These are phyloP conservation scores for Ogataea kodamae DNA, from an alignment of 805 yeast genomes.

Conservation along the genomic window DNA sequence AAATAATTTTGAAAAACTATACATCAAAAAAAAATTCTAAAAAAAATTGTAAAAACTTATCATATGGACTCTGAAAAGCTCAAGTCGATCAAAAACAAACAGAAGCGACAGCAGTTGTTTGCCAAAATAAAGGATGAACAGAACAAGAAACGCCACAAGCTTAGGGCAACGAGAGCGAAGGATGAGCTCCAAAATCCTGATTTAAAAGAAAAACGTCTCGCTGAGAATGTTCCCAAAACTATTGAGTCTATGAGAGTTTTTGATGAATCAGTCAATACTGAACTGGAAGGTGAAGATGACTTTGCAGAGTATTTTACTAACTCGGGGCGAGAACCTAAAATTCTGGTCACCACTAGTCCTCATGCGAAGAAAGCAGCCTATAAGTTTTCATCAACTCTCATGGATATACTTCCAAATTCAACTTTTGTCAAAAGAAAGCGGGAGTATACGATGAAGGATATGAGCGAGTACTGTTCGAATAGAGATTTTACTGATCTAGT, in stretches of 20 bases:
- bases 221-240: slow-evolving; percentile 75
- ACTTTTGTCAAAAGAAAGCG: slow-evolving; percentile 84
- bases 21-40: slow-evolving; percentile 3
- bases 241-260: slow-evolving; percentile 79
- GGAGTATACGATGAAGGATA: slow-evolving; percentile 80
- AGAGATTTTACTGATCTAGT: slow-evolving; percentile 85
- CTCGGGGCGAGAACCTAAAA: slow-evolving; percentile 66
- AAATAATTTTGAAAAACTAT: background rate
- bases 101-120: slow-evolving; percentile 72
- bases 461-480: slow-evolving; percentile 76
- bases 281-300: slow-evolving; percentile 60
- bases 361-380: slow-evolving; percentile 83
- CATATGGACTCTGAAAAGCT: slow-evolving; percentile 32
- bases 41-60: slow-evolving; percentile 1
- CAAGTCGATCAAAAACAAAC: slow-evolving; percentile 64
- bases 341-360: slow-evolving; percentile 84
- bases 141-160: slow-evolving; percentile 72
- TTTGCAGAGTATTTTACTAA: slow-evolving; percentile 55
- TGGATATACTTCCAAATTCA: slow-evolving; percentile 81
- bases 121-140: slow-evolving; percentile 70
- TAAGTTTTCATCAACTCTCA: slow-evolving; percentile 80
- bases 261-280: slow-evolving; percentile 74
- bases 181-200: slow-evolving; percentile 84
- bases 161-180: slow-evolving; percentile 78
- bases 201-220: slow-evolving; percentile 72